Conservation (phyloP, 129 eudicot species). For the Arctium minus region DNA sequence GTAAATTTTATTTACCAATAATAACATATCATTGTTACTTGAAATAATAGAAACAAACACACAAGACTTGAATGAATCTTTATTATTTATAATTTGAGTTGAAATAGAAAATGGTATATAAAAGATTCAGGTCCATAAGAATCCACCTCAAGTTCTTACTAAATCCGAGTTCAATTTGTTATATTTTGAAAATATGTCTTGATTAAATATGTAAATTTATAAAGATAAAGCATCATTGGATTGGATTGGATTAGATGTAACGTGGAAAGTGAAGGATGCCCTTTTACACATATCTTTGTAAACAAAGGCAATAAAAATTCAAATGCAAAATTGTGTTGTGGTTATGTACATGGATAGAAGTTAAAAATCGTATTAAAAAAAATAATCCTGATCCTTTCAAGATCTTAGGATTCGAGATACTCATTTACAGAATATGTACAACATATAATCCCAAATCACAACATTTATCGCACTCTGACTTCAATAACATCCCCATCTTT, state of each 20-base stretch:
- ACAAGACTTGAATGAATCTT: too few species aligned
- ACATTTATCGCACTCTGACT: constrained; percentile 43
- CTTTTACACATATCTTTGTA: background rate
- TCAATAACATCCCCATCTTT: constrained; percentile 94
- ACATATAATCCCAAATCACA: background rate
- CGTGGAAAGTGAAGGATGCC: background rate
- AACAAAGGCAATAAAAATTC: background rate
- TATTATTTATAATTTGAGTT: too few species aligned
- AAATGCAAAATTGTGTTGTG: background rate
- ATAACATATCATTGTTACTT: too few species aligned
- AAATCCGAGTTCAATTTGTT: background rate
- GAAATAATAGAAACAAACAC: too few species aligned
- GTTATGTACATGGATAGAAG: constrained; percentile 11
- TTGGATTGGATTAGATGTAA: background rate
- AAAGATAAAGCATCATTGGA: background rate
- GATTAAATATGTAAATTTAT: too few species aligned
- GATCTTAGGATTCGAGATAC: background rate
- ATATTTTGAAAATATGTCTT: background rate
- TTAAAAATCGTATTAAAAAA: background rate
- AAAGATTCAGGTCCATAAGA: background rate
- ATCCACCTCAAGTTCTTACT: too few species aligned
- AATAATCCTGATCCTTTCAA: background rate
- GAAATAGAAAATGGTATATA: background rate
- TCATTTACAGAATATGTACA: background rate
- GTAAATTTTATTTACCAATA: background rate